phyloP scores from a whole-genome alignment of 148 eudicot species.

The Rhododendron williamsianum region DNA sequence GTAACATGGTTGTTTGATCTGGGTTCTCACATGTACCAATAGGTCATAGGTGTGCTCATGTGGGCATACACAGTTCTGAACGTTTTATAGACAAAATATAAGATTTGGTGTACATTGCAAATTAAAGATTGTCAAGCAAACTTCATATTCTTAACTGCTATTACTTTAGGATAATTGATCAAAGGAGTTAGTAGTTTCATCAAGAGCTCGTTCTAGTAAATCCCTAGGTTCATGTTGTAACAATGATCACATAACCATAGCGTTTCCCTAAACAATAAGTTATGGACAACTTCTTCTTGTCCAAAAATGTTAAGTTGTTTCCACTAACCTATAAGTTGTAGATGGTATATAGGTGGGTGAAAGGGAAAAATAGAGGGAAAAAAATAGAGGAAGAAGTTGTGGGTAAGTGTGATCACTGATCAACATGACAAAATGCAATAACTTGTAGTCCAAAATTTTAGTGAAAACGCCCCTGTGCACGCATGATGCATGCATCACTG shows the following conservation, averaged over 20 bases:
- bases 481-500: not conserved
- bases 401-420: no score
- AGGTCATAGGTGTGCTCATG: not conserved
- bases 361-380: no score
- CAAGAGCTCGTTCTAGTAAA: not conserved
- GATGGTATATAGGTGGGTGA: no score
- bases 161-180: not conserved
- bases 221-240: not conserved
- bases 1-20: not conserved
- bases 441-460: no score
- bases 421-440: no score
- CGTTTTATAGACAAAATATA: not conserved
- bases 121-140: not conserved
- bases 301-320: no score
- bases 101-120: not conserved
- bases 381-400: no score
- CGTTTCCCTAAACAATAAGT: no score
- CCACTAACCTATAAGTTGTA: no score
- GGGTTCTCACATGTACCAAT: not conserved
- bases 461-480: not conserved
- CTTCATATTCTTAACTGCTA: not conserved
- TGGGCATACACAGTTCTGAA: not conserved
- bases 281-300: no score
- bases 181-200: not conserved
- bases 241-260: not conserved